phyloP scores from a whole-genome alignment of 2,329 filamentous ascomycete genomes.

The Torrubiella hemipterigena region DNA sequence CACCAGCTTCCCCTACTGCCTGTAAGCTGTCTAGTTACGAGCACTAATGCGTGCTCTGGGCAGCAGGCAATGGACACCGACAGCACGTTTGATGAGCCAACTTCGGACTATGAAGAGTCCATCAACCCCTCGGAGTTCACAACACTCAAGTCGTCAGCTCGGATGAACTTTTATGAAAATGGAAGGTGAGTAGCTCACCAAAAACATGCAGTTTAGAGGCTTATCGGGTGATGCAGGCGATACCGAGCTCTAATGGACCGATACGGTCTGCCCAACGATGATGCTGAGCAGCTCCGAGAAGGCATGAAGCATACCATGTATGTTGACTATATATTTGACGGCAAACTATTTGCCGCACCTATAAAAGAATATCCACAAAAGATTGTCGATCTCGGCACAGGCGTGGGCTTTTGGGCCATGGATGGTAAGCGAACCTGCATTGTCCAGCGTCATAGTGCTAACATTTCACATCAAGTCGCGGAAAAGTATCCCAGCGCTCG shows the following conservation, averaged over 20 bases:
- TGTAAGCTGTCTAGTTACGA: too few relatives aligned
- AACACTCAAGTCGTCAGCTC: conserved; percentile 1
- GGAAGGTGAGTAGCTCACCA: conserved; percentile 1
- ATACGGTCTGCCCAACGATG: conserved; percentile 41
- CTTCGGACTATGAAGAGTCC: conserved; percentile 4
- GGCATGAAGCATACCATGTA: conserved; percentile 33
- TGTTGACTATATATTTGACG: conserved; percentile 33
- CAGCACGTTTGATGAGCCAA: conserved; percentile 1
- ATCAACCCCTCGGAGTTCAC: conserved; percentile 1
- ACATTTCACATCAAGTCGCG: conserved; percentile 23
- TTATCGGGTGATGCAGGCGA: too few relatives aligned
- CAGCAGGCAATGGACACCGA: too few relatives aligned
- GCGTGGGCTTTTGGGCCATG: conserved; percentile 44
- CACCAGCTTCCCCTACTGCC: too few relatives aligned
- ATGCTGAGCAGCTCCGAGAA: conserved; percentile 35
- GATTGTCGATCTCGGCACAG: conserved; percentile 38
- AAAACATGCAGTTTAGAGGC: too few relatives aligned
- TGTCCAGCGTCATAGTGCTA: not conserved
- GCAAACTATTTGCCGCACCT: conserved; percentile 28
- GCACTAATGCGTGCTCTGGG: too few relatives aligned
- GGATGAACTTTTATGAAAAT: conserved; percentile 3
- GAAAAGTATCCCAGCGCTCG: conserved; percentile 31
- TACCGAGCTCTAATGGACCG: conserved; percentile 34
- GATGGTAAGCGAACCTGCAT: conserved; percentile 23
- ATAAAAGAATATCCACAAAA: conserved; percentile 32